A percentile compares a stretch with the other conserved stretches of the same genome.
Evolutionary conservation across 2,329 filamentous ascomycete species (phyloP).

Genomic region (Dactylellina haptotyla): DNA sequence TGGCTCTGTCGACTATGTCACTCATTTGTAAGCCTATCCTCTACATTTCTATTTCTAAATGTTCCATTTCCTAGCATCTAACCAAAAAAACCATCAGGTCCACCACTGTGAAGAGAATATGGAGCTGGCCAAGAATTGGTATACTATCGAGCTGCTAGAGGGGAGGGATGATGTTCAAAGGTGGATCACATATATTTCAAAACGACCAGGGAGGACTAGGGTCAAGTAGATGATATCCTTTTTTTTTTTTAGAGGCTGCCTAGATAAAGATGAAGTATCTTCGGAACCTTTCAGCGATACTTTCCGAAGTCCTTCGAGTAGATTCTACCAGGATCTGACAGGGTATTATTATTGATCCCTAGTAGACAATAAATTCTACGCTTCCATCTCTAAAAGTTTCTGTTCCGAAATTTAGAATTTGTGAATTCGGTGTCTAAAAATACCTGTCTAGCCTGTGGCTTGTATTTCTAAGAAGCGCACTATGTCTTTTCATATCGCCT

Average conservation of each 20-base stretch:
- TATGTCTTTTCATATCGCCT: too few relatives aligned
- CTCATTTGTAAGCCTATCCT: slow-evolving; percentile 61
- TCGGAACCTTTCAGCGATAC: too few relatives aligned
- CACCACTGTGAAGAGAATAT: slow-evolving; percentile 80
- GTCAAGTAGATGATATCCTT: slow-evolving; percentile 19
- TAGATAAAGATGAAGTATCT: too few relatives aligned
- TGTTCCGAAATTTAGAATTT: too few relatives aligned
- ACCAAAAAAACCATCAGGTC: slow-evolving; percentile 68
- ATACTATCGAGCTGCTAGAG: slow-evolving; percentile 76
- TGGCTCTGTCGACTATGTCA: slow-evolving; percentile 68
- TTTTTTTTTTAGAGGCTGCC: slow-evolving; percentile 21
- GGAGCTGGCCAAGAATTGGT: slow-evolving; percentile 77
- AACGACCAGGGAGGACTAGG: slow-evolving; percentile 48
- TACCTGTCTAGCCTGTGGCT: too few relatives aligned
- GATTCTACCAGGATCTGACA: too few relatives aligned
- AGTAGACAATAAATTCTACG: not conserved
- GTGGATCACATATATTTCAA: slow-evolving; percentile 70
- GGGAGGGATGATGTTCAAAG: slow-evolving; percentile 75
- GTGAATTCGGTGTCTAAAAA: too few relatives aligned
- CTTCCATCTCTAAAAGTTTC: too few relatives aligned
- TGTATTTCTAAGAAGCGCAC: too few relatives aligned
- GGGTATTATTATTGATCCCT: not conserved
- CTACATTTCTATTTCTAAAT: not conserved
- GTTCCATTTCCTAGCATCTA: not conserved
- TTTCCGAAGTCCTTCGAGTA: too few relatives aligned